Conservation (phyloP, 768 basidiomycete genomes). For the Suillus discolor region DNA sequence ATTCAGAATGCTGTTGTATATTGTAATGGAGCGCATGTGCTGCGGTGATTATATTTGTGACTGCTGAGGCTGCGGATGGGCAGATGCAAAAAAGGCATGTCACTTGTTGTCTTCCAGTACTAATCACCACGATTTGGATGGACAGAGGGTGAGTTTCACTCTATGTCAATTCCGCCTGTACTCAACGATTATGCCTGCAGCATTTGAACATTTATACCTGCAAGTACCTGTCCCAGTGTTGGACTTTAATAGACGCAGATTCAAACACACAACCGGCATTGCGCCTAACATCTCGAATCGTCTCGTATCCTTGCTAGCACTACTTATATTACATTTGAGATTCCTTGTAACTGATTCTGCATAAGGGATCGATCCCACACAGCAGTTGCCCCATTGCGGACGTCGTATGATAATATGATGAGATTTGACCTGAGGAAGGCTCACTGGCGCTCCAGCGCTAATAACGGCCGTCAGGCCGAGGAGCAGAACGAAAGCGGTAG, state of each 20-base stretch:
- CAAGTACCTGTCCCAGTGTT: too few relatives aligned
- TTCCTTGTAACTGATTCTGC: not conserved
- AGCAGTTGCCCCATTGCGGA: not conserved
- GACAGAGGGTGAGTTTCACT: not conserved
- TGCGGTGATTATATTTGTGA: slow-evolving; percentile 4
- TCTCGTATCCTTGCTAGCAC: not conserved
- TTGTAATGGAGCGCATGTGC: not conserved
- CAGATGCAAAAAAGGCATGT: too few relatives aligned
- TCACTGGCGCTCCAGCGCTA: not conserved
- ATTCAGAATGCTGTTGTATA: not conserved
- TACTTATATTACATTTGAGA: not conserved
- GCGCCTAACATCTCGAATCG: not conserved
- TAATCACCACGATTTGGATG: not conserved
- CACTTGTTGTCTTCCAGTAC: too few relatives aligned
- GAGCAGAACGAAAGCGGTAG: not conserved
- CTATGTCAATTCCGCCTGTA: not conserved
- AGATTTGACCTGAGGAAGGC: not conserved
- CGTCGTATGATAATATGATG: not conserved
- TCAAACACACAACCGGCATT: not conserved
- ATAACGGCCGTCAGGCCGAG: not conserved
- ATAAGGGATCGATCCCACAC: not conserved
- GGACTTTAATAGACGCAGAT: not conserved
- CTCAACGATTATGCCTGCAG: not conserved
- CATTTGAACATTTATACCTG: not conserved
- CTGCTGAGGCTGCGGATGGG: not conserved